Base-by-base conservation (phyloP, 2,329 filamentous ascomycete genomes). In the Hortaea werneckii region DNA sequence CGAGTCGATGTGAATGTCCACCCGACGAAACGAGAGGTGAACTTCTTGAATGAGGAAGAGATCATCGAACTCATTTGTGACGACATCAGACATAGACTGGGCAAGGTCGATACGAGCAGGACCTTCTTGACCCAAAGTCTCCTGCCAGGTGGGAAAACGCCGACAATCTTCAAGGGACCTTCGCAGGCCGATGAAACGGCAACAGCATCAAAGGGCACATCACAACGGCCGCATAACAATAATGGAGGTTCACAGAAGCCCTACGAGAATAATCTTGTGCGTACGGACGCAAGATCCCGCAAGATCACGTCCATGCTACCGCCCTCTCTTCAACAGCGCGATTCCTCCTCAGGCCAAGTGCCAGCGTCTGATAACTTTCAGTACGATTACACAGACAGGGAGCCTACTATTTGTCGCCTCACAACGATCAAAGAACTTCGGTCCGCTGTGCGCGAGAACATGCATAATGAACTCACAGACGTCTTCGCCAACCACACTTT, bases 231-330 rank as follows among this genome's bases (percentile, higher is more conserved):
- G 54, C 30, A 26, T 40, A 38, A 26, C 20, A 20, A 5, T 9
- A 39, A 37, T 9, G 27, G 52, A 37, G 46, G 44, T 13, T 43
- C 43, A 5, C 75, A 74, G 45, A 80, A 78, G 48, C 77, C 81
- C 1, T 83, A 88, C 52, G 87, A 92, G 59, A 94, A 94, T 61
- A 94, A 85, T 45, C 78, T 98, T 9, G 82, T 98, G 2, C 81
- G 92, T 13, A 96, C 90, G 8, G 92, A 98, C 62, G 81, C 86
- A 1, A 85, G 83, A 48, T 75, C 87, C 53, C 84, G 89, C 48
- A 98, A 98, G 64, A 98, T 98, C 51, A 98, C 92, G 0, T 88
- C 86, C 50, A 96, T 98, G 90, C 79, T 98, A 29, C 75, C 80
- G n/a, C 75, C 80, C 5, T 55, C 54, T 9, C 57, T 12, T 67